Evolutionary conservation across 257 asterid genomes (phyloP).

Genomic region (Asclepias syriaca): DNA sequence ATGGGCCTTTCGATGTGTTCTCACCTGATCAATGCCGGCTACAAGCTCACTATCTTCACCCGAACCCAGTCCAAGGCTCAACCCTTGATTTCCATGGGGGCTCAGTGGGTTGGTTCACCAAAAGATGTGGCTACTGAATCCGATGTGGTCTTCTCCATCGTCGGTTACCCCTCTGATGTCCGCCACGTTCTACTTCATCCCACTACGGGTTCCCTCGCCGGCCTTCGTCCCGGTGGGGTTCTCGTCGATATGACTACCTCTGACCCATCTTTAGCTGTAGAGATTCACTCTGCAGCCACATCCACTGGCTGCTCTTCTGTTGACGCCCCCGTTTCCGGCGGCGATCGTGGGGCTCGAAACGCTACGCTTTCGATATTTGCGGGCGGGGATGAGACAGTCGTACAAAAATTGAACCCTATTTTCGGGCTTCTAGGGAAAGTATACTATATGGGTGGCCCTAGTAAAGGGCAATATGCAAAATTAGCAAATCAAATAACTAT

Average conservation of each 20-base stretch:
- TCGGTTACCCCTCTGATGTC: constrained; percentile 91
- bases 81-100: constrained; percentile 67
- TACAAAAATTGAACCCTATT: constrained; percentile 49
- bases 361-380: constrained; percentile 80
- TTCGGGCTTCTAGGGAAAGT: constrained; percentile 56
- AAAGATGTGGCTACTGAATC: constrained; percentile 67
- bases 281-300: constrained; percentile 62
- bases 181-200: constrained; percentile 81
- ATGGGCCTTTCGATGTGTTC: constrained; percentile 93
- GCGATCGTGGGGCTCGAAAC: constrained; percentile 78
- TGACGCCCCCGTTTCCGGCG: constrained; percentile 93
- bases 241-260: constrained; percentile 90
- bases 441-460: constrained; percentile 84
- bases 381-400: constrained; percentile 64
- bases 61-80: constrained; percentile 85
- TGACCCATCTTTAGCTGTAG: constrained; percentile 78
- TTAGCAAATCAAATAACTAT: constrained; percentile 72
- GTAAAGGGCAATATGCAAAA: constrained; percentile 88
- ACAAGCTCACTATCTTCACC: constrained; percentile 66
- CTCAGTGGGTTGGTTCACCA: constrained; percentile 80
- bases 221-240: constrained; percentile 61
- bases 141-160: constrained; percentile 84
- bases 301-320: constrained; percentile 52
- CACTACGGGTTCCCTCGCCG: constrained; percentile 60
- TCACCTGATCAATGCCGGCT: constrained; percentile 84